Conservation (phyloP, 2,329 filamentous ascomycete species). For the Phaeosphaeria sp. region DNA sequence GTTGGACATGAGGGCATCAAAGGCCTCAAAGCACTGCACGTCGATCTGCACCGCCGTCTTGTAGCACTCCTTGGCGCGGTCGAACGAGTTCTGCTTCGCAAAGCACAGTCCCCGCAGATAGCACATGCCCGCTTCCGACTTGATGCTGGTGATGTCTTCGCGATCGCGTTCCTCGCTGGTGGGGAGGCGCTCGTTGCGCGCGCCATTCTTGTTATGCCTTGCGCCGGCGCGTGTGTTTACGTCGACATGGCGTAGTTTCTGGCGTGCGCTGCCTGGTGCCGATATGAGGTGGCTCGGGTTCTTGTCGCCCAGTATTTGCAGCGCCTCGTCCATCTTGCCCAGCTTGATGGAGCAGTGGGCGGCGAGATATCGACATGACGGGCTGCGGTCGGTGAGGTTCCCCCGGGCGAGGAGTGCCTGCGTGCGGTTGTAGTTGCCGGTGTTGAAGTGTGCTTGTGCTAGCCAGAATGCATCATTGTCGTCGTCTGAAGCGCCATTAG, state of each 20-base stretch:
- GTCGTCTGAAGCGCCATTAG: conserved; percentile 67
- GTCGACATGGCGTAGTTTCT: conserved; percentile 74
- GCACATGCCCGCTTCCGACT: conserved; percentile 97
- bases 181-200: conserved; percentile 61
- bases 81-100: conserved; percentile 96
- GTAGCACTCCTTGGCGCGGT: conserved; percentile 97
- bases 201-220: conserved; percentile 51
- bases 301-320: conserved; percentile 85
- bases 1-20: conserved; percentile 97
- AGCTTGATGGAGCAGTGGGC: conserved; percentile 96
- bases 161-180: conserved; percentile 67
- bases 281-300: conserved; percentile 89
- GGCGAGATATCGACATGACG: conserved; percentile 89
- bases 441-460: conserved; percentile 96
- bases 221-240: conserved; percentile 59
- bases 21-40: conserved; percentile 97
- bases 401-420: conserved; percentile 84
- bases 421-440: conserved; percentile 92
- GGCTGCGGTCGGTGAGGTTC: conserved; percentile 80
- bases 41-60: conserved; percentile 97
- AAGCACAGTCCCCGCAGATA: conserved; percentile 93
- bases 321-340: conserved; percentile 85
- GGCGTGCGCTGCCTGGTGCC: conserved; percentile 67
- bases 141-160: conserved; percentile 76
- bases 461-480: conserved; percentile 97